phyloP scores from a whole-genome alignment of 2,329 filamentous ascomycete species.

The Ophiostoma australiae region DNA sequence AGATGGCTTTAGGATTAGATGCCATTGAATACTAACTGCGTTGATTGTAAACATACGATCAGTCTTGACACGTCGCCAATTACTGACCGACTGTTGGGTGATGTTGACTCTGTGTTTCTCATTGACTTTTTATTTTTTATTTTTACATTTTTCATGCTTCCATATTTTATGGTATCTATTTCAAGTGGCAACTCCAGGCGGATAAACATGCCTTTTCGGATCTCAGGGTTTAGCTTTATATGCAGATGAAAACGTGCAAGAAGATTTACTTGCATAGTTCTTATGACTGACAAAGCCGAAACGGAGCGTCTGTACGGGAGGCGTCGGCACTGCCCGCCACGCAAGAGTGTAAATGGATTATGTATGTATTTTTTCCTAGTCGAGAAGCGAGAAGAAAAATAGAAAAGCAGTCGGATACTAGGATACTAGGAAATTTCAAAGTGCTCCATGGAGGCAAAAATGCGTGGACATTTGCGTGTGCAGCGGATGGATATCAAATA shows the following conservation, averaged over 20 bases:
- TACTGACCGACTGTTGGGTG: not conserved
- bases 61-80: not conserved
- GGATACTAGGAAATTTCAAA: not conserved
- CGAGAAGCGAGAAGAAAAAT: not conserved
- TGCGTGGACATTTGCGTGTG: not conserved
- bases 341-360: not conserved
- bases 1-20: not conserved
- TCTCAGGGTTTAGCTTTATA: not conserved
- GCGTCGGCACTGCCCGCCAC: conserved; percentile 5
- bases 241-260: not conserved
- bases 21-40: not conserved
- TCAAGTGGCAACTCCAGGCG: not conserved
- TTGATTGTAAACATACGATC: not conserved
- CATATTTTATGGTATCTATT: not conserved
- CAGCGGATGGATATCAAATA: not conserved
- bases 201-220: not conserved
- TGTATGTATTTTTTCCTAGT: not conserved
- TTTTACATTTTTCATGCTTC: not conserved
- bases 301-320: not conserved
- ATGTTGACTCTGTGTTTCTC: not conserved
- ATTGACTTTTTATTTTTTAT: too few relatives aligned
- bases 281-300: not conserved
- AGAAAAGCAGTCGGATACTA: not conserved
- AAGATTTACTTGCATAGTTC: too few relatives aligned
- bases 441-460: not conserved